Percentiles rank a stretch among this genome's conserved stretches.
Evolutionary conservation across 129 eudicot species (phyloP).

Genomic region (sunflower (Helianthus annuus)): DNA sequence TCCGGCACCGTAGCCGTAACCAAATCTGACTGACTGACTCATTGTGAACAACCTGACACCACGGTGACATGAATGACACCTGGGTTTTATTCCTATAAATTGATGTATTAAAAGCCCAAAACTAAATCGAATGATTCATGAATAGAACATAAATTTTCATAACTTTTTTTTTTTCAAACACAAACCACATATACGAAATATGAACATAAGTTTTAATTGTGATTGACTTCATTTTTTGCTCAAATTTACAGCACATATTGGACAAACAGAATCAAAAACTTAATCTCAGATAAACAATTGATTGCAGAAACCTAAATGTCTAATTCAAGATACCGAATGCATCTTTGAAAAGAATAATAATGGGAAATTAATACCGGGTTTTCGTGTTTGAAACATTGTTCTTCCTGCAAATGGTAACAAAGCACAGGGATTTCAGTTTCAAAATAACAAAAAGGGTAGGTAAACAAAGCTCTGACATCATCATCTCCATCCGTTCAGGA

Average conservation of each 20-base stretch:
- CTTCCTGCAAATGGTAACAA: slow-evolving; percentile 78
- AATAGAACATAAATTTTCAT: too few relatives aligned
- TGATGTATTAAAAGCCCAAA: background rate
- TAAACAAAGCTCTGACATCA: slow-evolving; percentile 79
- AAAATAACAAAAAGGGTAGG: slow-evolving; percentile 87
- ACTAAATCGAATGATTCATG: too few relatives aligned
- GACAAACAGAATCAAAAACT: slow-evolving; percentile 70
- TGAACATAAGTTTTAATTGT: too few relatives aligned
- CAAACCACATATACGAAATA: too few relatives aligned
- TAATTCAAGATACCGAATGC: background rate
- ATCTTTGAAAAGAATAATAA: background rate
- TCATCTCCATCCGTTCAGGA: slow-evolving; percentile 52
- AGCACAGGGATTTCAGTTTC: slow-evolving; percentile 64
- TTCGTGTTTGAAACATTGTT: slow-evolving; percentile 78
- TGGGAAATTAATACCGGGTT: slow-evolving; percentile 55
- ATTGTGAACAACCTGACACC: slow-evolving; percentile 48
- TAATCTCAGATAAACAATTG: slow-evolving; percentile 16
- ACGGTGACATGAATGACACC: too few relatives aligned
- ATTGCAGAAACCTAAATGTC: background rate
- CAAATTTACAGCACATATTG: slow-evolving; percentile 80
- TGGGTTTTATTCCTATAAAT: slow-evolving; percentile 13
- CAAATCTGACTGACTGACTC: slow-evolving; percentile 29
- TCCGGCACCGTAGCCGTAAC: slow-evolving; percentile 20
- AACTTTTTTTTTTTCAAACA: too few relatives aligned
- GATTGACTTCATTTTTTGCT: slow-evolving; percentile 35